Percentiles rank a stretch among this genome's conserved stretches.
Evolutionary conservation across 2,329 filamentous ascomycete species (phyloP).

Genomic region (Colletotrichum sp.): DNA sequence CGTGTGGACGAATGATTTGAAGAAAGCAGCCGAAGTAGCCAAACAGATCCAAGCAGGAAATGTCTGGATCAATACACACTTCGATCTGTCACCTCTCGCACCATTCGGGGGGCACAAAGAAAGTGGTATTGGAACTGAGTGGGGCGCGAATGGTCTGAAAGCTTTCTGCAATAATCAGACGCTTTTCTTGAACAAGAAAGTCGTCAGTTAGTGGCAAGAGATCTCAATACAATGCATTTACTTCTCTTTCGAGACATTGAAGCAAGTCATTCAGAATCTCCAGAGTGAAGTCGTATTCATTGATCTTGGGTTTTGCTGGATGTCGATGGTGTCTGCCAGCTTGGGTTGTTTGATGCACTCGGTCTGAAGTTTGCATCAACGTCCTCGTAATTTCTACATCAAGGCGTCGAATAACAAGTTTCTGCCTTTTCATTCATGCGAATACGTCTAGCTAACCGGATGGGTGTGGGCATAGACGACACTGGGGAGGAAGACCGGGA

Average conservation of each 20-base stretch:
- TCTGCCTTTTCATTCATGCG: not conserved
- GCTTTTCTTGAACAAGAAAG: not conserved
- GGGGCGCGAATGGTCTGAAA: not conserved
- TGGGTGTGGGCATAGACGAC: not conserved
- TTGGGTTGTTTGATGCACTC: not conserved
- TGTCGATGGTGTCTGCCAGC: not conserved
- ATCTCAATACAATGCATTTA: not conserved
- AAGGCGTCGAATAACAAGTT: not conserved
- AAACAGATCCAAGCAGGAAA: not conserved
- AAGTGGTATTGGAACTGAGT: not conserved
- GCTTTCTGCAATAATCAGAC: not conserved
- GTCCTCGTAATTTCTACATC: not conserved
- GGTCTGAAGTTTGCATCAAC: not conserved
- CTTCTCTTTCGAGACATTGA: not conserved
- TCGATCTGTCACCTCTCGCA: not conserved
- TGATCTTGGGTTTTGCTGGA: not conserved
- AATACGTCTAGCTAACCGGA: not conserved
- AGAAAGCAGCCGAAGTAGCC: slow-evolving; percentile 53
- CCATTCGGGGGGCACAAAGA: not conserved
- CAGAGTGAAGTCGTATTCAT: rapidly evolving
- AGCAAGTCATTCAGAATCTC: rapidly evolving
- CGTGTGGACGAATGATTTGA: slow-evolving; percentile 61
- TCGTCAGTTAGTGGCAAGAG: not conserved
- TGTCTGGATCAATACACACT: not conserved
- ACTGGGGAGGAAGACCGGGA: not conserved